Conservation (phyloP, 2,329 filamentous ascomycete species). For the Drechslera avenae region DNA sequence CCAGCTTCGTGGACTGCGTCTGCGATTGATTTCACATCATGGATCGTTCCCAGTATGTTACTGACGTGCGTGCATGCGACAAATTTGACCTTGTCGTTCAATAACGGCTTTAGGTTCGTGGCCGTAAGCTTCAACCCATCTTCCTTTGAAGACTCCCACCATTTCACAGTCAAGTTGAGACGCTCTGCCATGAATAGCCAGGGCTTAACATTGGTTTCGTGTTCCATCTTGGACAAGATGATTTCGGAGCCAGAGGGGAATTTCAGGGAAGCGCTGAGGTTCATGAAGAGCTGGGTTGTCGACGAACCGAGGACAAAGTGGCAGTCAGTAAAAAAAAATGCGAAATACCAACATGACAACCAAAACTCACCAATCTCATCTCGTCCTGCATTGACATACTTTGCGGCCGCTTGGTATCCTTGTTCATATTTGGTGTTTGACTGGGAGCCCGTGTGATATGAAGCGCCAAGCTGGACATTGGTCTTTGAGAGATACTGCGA, state of each 20-base stretch:
- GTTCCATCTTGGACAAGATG: constrained; percentile 73
- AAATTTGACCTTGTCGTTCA: constrained; percentile 69
- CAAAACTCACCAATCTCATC: constrained; percentile 65
- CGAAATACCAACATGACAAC: neutral
- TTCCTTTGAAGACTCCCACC: constrained; percentile 62
- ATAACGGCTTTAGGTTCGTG: constrained; percentile 62
- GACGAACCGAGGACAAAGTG: constrained; percentile 69
- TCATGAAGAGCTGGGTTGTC: constrained; percentile 77
- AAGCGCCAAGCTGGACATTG: constrained; percentile 78
- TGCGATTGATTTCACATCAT: constrained; percentile 64
- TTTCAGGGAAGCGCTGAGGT: constrained; percentile 56
- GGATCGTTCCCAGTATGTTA: constrained; percentile 75
- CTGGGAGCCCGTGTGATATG: constrained; percentile 64
- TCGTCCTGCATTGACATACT: constrained; percentile 69
- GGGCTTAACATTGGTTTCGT: constrained; percentile 76
- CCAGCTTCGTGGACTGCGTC: constrained; percentile 57
- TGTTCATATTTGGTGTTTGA: constrained; percentile 65
- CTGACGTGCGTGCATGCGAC: constrained; percentile 75
- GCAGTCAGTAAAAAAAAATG: neutral
- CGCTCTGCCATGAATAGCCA: constrained; percentile 72
- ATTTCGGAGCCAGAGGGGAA: constrained; percentile 63
- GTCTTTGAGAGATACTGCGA: constrained; percentile 67
- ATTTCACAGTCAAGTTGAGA: constrained; percentile 67
- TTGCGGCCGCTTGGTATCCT: constrained; percentile 69
- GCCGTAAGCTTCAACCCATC: constrained; percentile 64